These are phyloP conservation scores for Colletotrichum aenigma DNA, from an alignment of 2,329 filamentous ascomycete species.

Conservation along the genomic window DNA sequence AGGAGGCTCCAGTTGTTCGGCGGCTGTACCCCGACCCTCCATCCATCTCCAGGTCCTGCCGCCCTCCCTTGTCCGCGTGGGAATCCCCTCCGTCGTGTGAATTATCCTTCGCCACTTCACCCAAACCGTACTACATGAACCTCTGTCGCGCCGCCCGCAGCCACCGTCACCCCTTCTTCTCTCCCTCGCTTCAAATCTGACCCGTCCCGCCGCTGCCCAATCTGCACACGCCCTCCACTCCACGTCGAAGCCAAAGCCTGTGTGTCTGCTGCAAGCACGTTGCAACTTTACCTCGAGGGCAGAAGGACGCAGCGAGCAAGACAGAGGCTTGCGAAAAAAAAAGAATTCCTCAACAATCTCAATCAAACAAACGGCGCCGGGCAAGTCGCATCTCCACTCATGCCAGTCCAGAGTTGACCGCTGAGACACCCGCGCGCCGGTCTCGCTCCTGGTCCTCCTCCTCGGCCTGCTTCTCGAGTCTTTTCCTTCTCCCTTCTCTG, in stretches of 20 bases:
- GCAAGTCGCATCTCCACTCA: slow-evolving; percentile 16
- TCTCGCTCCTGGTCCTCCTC: slow-evolving; percentile 12
- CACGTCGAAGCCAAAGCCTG: background rate
- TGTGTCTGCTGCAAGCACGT: background rate
- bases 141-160: slow-evolving; percentile 14
- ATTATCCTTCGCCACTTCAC: slow-evolving; percentile 14
- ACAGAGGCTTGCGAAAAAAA: background rate
- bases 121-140: slow-evolving; percentile 15
- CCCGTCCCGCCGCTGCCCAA: background rate
- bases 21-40: slow-evolving; percentile 1
- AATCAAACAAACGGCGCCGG: slow-evolving; percentile 5
- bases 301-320: background rate
- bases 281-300: background rate
- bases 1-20: background rate
- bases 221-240: background rate
- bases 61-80: background rate
- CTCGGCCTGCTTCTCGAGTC: background rate
- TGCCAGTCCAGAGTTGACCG: slow-evolving; percentile 18
- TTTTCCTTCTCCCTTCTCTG: background rate
- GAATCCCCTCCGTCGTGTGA: background rate
- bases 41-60: background rate
- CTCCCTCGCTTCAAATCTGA: background rate
- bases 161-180: slow-evolving; percentile 1
- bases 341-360: background rate
- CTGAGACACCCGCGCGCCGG: slow-evolving; percentile 20